A percentile compares a stretch with the other conserved stretches of the same genome.
These are phyloP conservation scores for Podospora anserina DNA, from an alignment of 495 filamentous ascomycete species.

Conservation along the genomic window DNA sequence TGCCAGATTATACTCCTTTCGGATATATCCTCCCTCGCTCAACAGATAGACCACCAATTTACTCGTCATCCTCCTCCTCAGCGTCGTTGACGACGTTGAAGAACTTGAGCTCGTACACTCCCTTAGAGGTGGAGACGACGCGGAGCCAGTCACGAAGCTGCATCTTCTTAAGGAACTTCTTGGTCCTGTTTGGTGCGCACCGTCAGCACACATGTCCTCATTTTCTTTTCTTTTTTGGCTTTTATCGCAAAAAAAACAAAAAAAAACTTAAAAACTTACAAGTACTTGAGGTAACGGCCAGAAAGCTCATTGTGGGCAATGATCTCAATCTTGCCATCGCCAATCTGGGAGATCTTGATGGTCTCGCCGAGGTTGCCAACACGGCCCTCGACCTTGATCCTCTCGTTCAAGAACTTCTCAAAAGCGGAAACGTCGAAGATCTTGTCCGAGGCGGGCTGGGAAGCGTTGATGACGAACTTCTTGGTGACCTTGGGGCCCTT, in stretches of 20 bases:
- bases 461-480: slow-evolving; percentile 98
- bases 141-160: slow-evolving; percentile 99
- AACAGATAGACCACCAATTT: slow-evolving; percentile 39
- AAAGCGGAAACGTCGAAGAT: slow-evolving; percentile 99
- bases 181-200: slow-evolving; percentile 63
- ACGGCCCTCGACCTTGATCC: slow-evolving; percentile 98
- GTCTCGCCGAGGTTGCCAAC: slow-evolving; percentile 95
- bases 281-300: slow-evolving; percentile 97
- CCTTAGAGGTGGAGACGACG: slow-evolving; percentile 93
- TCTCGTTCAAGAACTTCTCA: slow-evolving; percentile 99
- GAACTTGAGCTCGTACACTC: slow-evolving; percentile 99
- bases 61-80: slow-evolving; percentile 96
- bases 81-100: slow-evolving; percentile 99
- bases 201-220: slow-evolving; percentile 5
- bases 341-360: slow-evolving; percentile 82
- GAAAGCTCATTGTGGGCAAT: slow-evolving; percentile 96
- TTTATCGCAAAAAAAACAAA: no score
- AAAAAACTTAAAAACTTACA: slow-evolving; percentile 55
- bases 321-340: slow-evolving; percentile 97
- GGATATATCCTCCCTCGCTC: slow-evolving; percentile 18
- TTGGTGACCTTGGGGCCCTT: slow-evolving; percentile 62
- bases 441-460: slow-evolving; percentile 96
- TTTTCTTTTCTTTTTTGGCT: no score
- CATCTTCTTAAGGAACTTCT: slow-evolving; percentile 99
- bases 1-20: not conserved